A percentile compares a stretch with the other conserved stretches of the same genome.
These are phyloP conservation scores for Colletotrichum spaethianum DNA, from an alignment of 2,329 filamentous ascomycete genomes.

Conservation along the genomic window DNA sequence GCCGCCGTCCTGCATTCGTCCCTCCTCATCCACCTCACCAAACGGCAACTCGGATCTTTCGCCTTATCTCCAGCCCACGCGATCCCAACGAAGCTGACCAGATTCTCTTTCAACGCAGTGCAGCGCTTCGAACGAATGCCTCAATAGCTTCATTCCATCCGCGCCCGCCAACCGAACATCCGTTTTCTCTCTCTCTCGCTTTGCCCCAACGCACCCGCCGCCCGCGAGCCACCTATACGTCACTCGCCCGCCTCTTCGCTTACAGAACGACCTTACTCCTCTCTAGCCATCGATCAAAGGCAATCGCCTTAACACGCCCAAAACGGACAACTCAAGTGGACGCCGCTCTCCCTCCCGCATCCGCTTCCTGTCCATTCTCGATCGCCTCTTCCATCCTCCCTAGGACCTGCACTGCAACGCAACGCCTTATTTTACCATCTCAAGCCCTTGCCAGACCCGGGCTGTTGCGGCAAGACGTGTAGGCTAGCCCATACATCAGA, in stretches of 20 bases:
- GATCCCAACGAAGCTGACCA: conserved; percentile 36
- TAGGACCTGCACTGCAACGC: conserved; percentile 49
- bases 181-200: conserved; percentile 17
- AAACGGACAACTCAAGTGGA: conserved; percentile 66
- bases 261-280: conserved; percentile 43
- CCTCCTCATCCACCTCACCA: conserved; percentile 16
- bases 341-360: conserved; percentile 60
- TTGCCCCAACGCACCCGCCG: conserved; percentile 18
- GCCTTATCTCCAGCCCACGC: conserved; percentile 35
- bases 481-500: conserved; percentile 45
- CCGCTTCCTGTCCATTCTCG: conserved; percentile 63
- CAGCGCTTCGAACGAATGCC: conserved; percentile 26
- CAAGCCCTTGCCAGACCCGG: conserved; percentile 29
- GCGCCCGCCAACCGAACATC: background rate
- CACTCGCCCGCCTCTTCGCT: conserved; percentile 36
- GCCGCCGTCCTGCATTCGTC: conserved; percentile 33
- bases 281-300: conserved; percentile 42
- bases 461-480: conserved; percentile 43
- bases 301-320: conserved; percentile 55
- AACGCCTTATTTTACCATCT: conserved; percentile 20
- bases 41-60: conserved; percentile 27
- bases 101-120: conserved; percentile 11
- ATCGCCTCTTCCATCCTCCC: conserved; percentile 68
- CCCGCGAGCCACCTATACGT: conserved; percentile 40
- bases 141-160: conserved; percentile 32